Conservation (phyloP, 495 filamentous ascomycete species). For the Aspergillus sclerotiicarbonarius region DNA sequence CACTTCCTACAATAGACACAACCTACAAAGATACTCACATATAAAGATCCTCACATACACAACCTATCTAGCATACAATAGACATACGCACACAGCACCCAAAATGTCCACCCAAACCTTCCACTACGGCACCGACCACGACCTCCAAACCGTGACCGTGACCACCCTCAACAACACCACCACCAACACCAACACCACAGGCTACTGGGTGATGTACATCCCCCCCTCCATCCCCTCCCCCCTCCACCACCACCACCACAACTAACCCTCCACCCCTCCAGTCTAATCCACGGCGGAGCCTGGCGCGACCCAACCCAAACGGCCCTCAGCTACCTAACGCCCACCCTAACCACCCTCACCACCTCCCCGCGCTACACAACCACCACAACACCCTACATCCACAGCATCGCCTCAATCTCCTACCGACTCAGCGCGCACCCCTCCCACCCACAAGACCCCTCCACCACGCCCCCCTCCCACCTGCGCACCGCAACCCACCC, state of each 20-base stretch:
- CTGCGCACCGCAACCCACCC: conserved; percentile 61
- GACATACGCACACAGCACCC: too few species aligned
- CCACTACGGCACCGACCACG: conserved; percentile 29
- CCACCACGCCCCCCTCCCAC: conserved; percentile 30
- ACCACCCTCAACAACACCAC: conserved; percentile 17
- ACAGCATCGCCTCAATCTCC: conserved; percentile 68
- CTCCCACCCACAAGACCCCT: conserved; percentile 49
- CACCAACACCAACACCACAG: conserved; percentile 24
- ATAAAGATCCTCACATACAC: background rate
- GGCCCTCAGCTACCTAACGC: conserved; percentile 44
- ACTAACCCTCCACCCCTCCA: conserved; percentile 17
- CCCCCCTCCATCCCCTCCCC: background rate
- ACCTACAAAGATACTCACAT: too few species aligned
- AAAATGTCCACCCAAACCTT: conserved; percentile 26
- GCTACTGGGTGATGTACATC: conserved; percentile 49
- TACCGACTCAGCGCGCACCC: conserved; percentile 81
- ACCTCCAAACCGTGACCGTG: conserved; percentile 34
- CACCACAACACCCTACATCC: conserved; percentile 36
- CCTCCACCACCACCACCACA: background rate
- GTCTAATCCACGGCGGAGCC: conserved; percentile 86
- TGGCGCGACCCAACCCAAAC: conserved; percentile 75
- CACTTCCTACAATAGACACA: too few species aligned
- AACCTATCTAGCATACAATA: conserved; percentile 1
- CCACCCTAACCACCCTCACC: conserved; percentile 46
- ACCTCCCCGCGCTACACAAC: conserved; percentile 18